These are phyloP conservation scores for Epichloe glyceriae DNA, from an alignment of 2,329 filamentous ascomycete species.

Conservation along the genomic window DNA sequence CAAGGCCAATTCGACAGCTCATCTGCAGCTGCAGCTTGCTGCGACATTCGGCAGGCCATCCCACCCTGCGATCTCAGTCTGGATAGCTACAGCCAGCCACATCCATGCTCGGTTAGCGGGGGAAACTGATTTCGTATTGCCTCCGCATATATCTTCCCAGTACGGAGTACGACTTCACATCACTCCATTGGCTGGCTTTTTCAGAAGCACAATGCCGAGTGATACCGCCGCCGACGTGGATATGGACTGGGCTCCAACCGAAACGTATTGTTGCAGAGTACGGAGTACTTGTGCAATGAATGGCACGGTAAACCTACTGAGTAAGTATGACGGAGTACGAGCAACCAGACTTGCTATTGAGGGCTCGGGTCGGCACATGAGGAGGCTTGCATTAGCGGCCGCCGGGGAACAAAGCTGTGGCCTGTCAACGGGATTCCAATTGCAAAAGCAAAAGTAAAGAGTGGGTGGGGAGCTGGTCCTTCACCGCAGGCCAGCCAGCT, in stretches of 20 bases:
- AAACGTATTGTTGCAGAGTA: neutral
- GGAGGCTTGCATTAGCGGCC: constrained; percentile 10
- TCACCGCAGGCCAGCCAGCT: too few relatives aligned
- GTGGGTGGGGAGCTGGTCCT: too few relatives aligned
- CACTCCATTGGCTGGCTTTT: neutral
- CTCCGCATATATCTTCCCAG: neutral
- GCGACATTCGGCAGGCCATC: neutral
- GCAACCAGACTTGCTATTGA: neutral
- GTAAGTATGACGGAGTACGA: neutral
- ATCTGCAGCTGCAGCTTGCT: neutral
- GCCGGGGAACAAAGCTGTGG: neutral
- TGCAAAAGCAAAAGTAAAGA: too few relatives aligned
- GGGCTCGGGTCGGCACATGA: constrained; percentile 4
- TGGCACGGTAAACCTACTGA: too few relatives aligned
- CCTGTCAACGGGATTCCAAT: too few relatives aligned
- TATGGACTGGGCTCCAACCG: neutral
- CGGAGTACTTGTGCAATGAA: neutral
- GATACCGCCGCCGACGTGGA: neutral
- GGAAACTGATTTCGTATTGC: neutral
- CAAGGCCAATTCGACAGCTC: neutral
- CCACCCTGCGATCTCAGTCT: neutral
- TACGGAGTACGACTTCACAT: neutral
- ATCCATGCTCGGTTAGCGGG: neutral
- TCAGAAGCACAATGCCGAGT: neutral
- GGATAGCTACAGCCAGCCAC: constrained; percentile 3